A percentile compares a stretch with the other conserved stretches of the same genome.
Evolutionary conservation across 768 basidiomycete species (phyloP).

Genomic region (Kwoniella bestiolae): DNA sequence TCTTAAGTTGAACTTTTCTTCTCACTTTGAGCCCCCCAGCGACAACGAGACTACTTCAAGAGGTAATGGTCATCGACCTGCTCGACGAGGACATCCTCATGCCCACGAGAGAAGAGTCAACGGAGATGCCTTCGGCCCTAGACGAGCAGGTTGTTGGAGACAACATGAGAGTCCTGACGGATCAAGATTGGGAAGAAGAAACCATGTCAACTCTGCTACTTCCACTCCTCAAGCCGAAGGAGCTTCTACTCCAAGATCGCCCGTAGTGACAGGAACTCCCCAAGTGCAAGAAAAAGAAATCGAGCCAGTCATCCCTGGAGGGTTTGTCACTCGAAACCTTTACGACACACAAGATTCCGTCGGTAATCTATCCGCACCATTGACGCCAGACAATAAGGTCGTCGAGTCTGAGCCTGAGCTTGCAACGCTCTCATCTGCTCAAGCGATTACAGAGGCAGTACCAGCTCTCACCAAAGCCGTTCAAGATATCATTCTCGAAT

Average conservation of each 20-base stretch:
- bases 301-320: conserved; percentile 29
- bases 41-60: conserved; percentile 9
- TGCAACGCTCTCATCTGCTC: neutral
- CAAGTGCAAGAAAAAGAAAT: neutral
- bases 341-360: conserved; percentile 20
- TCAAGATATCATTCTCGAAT: neutral
- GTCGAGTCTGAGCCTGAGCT: too few relatives aligned
- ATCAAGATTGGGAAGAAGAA: conserved; percentile 4
- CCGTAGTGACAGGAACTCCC: too few relatives aligned
- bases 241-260: too few relatives aligned
- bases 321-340: conserved; percentile 19
- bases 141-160: conserved; percentile 22
- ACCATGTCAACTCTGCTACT: conserved; percentile 4
- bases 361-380: conserved; percentile 20
- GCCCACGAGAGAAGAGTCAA: conserved; percentile 12
- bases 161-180: conserved; percentile 20
- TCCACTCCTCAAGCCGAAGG: neutral
- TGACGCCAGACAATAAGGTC: conserved; percentile 33
- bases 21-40: conserved; percentile 19
- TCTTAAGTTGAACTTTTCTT: conserved; percentile 27
- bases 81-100: conserved; percentile 15
- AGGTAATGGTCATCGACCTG: conserved; percentile 2
- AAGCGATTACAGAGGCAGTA: conserved; percentile 3
- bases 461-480: conserved; percentile 2
- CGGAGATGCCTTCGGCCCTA: conserved; percentile 28